A percentile compares a stretch with the other conserved stretches of the same genome.
Evolutionary conservation across 495 filamentous ascomycete species (phyloP).

Genomic region (Filosporella fistucella): DNA sequence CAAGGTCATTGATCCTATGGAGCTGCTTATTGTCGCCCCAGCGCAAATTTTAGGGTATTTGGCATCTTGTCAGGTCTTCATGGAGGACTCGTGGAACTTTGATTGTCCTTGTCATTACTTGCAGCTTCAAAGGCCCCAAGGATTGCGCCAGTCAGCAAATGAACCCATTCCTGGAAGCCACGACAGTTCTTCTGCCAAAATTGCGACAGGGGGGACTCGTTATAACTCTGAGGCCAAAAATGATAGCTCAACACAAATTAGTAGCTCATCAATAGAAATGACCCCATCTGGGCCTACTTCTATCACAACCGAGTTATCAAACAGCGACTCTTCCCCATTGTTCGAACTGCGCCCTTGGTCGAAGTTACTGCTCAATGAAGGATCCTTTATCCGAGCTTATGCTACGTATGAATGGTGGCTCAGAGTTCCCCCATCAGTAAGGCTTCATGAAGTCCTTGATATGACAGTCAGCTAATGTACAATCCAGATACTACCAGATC

Average conservation of each 20-base stretch:
- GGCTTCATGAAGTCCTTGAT: not conserved
- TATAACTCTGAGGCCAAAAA: no score
- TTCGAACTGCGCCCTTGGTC: constrained; percentile 22
- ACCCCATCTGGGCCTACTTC: no score
- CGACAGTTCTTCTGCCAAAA: no score
- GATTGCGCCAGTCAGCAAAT: no score
- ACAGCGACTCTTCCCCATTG: constrained; percentile 4
- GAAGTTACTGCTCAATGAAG: constrained; percentile 22
- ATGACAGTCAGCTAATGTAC: not conserved
- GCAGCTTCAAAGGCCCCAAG: constrained; percentile 23
- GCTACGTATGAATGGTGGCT: constrained; percentile 22
- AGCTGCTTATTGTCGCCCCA: constrained; percentile 37
- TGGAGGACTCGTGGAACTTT: constrained; percentile 36
- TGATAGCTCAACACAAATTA: no score
- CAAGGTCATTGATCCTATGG: constrained; percentile 32
- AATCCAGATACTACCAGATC: constrained; percentile 17
- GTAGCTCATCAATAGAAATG: no score
- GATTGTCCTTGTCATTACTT: constrained; percentile 37
- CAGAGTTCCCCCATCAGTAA: constrained; percentile 21
- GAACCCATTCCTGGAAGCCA: no score
- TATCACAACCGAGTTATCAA: no score
- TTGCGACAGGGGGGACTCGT: no score
- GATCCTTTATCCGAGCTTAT: constrained; percentile 24
- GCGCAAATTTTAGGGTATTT: constrained; percentile 34
- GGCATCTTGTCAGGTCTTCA: constrained; percentile 31